Percentiles rank a stretch among this genome's conserved stretches.
Conservation (phyloP, 225 moss, liverwort and hornwort species). For the Asterella californica region DNA sequence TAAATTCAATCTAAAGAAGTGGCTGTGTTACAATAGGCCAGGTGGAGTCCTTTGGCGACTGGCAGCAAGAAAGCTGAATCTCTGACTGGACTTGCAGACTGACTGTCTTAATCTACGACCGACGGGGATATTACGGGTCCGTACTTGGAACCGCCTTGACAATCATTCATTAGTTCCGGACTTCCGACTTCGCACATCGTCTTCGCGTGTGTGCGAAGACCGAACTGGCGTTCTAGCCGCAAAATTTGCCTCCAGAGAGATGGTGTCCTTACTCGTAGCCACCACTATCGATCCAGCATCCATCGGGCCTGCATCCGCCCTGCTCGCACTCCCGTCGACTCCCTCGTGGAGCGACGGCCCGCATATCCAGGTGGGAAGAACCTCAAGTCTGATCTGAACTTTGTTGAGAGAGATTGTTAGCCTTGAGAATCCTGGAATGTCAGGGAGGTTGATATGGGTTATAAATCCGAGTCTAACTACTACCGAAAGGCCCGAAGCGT, state of each 20-base stretch:
- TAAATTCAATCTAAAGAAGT: too few species aligned
- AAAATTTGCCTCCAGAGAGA: slow-evolving; percentile 3
- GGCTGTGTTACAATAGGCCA: neutral
- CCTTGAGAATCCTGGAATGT: neutral
- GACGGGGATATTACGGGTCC: neutral
- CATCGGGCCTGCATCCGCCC: slow-evolving; percentile 72
- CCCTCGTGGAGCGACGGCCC: slow-evolving; percentile 65
- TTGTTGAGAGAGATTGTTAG: neutral
- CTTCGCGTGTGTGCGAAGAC: neutral
- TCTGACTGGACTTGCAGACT: neutral
- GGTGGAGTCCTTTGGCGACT: neutral
- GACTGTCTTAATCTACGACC: neutral
- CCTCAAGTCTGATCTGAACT: neutral
- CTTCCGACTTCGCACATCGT: neutral
- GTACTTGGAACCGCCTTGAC: neutral
- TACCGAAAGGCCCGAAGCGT: too few species aligned
- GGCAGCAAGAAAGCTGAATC: neutral
- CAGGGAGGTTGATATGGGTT: neutral
- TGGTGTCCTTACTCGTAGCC: slow-evolving; percentile 89
- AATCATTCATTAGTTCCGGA: neutral
- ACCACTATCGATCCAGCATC: slow-evolving; percentile 79
- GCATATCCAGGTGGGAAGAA: slow-evolving; percentile 40
- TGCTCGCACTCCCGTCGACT: slow-evolving; percentile 59
- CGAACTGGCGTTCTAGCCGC: neutral
- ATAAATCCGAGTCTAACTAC: too few species aligned